Conservation (phyloP, 805 yeast genomes). For the Sungouiella thailandica region DNA sequence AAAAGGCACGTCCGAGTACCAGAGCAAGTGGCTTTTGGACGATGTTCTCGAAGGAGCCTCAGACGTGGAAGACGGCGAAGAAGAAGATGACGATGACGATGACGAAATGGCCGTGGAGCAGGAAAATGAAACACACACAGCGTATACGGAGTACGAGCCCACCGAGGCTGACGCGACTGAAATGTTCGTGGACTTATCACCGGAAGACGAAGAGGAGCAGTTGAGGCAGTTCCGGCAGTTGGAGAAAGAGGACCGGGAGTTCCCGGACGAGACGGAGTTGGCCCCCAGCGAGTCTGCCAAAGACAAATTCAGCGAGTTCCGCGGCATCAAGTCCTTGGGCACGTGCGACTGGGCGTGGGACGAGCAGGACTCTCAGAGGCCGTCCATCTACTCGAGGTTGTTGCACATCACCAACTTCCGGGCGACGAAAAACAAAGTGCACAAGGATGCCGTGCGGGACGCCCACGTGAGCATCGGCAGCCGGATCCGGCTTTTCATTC, state of each 20-base stretch:
- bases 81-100: conserved; percentile 32
- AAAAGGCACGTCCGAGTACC: conserved; percentile 71
- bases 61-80: conserved; percentile 41
- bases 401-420: conserved; percentile 71
- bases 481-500: conserved; percentile 53
- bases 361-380: conserved; percentile 72
- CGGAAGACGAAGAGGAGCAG: conserved; percentile 82
- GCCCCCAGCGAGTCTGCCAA: conserved; percentile 70
- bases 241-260: conserved; percentile 82
- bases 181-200: conserved; percentile 64
- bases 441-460: conserved; percentile 51
- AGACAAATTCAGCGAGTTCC: conserved; percentile 69
- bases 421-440: conserved; percentile 64
- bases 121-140: conserved; percentile 22
- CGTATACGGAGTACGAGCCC: conserved; percentile 35
- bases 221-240: conserved; percentile 58
- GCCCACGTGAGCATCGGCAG: conserved; percentile 52
- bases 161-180: conserved; percentile 46
- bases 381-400: conserved; percentile 72
- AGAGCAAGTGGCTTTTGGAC: conserved; percentile 69
- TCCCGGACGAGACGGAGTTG: conserved; percentile 93
- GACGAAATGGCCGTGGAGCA: conserved; percentile 27
- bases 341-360: conserved; percentile 84
- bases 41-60: conserved; percentile 43
- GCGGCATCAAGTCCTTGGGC: conserved; percentile 82